Base-by-base conservation (phyloP, 495 filamentous ascomycete genomes). In the Penicillium diatomitis region DNA sequence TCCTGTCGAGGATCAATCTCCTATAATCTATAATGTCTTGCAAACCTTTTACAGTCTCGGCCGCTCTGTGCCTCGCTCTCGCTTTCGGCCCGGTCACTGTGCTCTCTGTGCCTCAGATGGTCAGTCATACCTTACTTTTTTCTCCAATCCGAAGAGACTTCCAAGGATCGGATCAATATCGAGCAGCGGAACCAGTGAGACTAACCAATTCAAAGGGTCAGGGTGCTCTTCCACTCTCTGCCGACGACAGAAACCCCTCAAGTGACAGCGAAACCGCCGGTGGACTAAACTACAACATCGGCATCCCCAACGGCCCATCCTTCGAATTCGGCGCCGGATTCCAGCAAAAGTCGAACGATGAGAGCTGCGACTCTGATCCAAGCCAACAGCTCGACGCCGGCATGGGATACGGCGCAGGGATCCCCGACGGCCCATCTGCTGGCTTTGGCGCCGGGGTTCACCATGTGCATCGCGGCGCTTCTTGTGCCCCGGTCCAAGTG, bases 51-150 rank as follows among this genome's bases (percentile, higher is more conserved):
- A 63, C 43, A 38, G 40, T 64, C 52, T 63, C 65, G 5, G 52
- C 68, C 46, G 56, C 67, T 39, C 47, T 73, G 52, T 66, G 62
- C 53, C 61, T 71, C 4, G 27, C 68, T 41, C 60, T 73, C 20
- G 53, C 67, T 41, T 48, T 62, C 34, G 62, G 60, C 32, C 67
- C 68, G 31, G 54, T 58, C 8, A 49, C 62, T 5, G 60, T 69
- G 29, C 54, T 73, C 11, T 57, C 70, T 9, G 60, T 58, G 11
- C 70, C 60, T 12, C 55, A 61, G 46, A 37, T 56, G 42, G 57
- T 60, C 44, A 56, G 57, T 51, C 20, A 20, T 20, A 20, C 20
- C 20, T 20, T 20, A 20, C 20, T 20, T 20, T 20, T 0, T 20
- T 20, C 2, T 20, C 20, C 20, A 20, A 20, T 20, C 2, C 20